Conservation (phyloP, 225 moss, liverwort and hornwort genomes). For the Pleurozium schreberi region DNA sequence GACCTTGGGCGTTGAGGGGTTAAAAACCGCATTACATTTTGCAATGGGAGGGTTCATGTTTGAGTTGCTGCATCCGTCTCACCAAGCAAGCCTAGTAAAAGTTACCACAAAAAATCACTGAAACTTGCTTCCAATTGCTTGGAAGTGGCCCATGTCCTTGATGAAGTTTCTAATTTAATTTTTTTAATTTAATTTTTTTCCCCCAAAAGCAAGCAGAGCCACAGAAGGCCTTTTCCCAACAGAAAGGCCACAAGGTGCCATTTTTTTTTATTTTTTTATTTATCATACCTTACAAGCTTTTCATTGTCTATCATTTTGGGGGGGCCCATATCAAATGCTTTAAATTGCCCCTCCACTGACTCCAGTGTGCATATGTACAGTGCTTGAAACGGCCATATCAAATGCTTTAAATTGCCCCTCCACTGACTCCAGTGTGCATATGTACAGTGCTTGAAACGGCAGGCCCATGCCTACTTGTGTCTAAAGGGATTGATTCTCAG, state of each 20-base stretch:
- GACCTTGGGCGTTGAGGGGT: too few relatives aligned
- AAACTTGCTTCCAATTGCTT: background rate
- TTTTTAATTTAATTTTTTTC: too few relatives aligned
- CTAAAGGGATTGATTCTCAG: background rate
- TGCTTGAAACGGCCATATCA: background rate
- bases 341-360: background rate
- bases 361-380: background rate
- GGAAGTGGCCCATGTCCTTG: background rate
- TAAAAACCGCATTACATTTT: too few relatives aligned
- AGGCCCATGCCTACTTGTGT: background rate
- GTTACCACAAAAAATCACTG: background rate
- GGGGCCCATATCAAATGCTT: background rate
- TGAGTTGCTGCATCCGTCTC: fast-evolving
- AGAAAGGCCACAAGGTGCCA: background rate
- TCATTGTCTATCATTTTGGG: background rate
- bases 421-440: background rate
- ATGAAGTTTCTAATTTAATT: too few relatives aligned
- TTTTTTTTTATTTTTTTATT: too few relatives aligned
- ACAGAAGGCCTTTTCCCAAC: background rate
- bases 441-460: background rate
- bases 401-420: background rate
- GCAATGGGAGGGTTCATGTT: too few relatives aligned
- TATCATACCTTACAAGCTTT: too few relatives aligned
- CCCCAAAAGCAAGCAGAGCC: background rate
- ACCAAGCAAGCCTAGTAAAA: too few relatives aligned